Evolutionary conservation across 257 asterid species (phyloP).

Genomic region (Nyctanthes arbortristis): DNA sequence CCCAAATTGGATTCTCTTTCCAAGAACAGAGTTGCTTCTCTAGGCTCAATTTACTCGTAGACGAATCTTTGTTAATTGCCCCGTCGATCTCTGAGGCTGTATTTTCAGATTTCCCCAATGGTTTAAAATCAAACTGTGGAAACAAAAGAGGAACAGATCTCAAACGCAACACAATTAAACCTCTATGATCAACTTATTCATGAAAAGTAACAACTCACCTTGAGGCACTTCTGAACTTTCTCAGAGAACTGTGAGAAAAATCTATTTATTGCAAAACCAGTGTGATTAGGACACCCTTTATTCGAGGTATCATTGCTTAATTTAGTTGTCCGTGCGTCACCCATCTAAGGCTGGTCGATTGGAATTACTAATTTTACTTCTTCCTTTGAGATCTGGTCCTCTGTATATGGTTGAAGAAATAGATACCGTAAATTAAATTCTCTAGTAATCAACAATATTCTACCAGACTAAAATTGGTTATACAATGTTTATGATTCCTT

Average conservation of each 20-base stretch:
- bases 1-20: slow-evolving; percentile 80
- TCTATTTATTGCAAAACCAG: slow-evolving; percentile 22
- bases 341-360: slow-evolving; percentile 27
- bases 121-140: slow-evolving; percentile 41
- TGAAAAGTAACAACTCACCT: slow-evolving; percentile 24
- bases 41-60: slow-evolving; percentile 41
- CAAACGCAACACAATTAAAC: slow-evolving; percentile 6
- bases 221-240: slow-evolving; percentile 30
- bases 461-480: neutral
- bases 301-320: slow-evolving; percentile 15
- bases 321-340: slow-evolving; percentile 18
- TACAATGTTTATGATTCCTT: neutral
- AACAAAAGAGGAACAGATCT: slow-evolving; percentile 11
- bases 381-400: neutral
- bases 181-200: slow-evolving; percentile 11
- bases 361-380: neutral
- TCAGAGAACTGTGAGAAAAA: slow-evolving; percentile 30
- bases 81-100: slow-evolving; percentile 19
- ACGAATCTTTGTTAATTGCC: slow-evolving; percentile 29
- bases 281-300: slow-evolving; percentile 29
- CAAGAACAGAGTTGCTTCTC: slow-evolving; percentile 73
- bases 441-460: neutral
- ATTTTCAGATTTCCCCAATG: slow-evolving; percentile 29
- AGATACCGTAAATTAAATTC: neutral
- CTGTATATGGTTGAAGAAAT: neutral